These are phyloP conservation scores for Turnera subulata DNA, from an alignment of 345 rosid species.

Conservation along the genomic window DNA sequence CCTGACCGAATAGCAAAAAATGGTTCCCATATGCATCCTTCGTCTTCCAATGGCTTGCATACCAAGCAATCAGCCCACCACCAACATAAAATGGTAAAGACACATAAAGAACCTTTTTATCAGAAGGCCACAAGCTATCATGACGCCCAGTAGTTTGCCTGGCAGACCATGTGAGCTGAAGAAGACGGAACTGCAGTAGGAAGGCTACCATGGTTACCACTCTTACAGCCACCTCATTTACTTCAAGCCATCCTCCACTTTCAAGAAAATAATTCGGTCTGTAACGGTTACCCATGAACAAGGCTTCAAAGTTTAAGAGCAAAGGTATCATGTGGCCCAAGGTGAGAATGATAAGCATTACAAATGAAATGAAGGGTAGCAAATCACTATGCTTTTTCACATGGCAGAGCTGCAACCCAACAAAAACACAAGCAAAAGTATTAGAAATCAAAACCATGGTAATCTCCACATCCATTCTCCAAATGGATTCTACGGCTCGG, in stretches of 20 bases:
- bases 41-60: constrained; percentile 36
- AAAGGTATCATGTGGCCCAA: constrained; percentile 80
- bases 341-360: constrained; percentile 60
- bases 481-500: constrained; percentile 70
- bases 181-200: constrained; percentile 72
- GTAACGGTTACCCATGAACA: constrained; percentile 38
- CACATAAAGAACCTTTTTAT: constrained; percentile 52
- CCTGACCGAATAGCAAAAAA: constrained; percentile 15
- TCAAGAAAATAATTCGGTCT: constrained; percentile 56
- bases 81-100: constrained; percentile 56
- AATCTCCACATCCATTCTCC: constrained; percentile 92
- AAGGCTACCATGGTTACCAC: constrained; percentile 79
- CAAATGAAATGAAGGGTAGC: constrained; percentile 62
- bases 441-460: constrained; percentile 67
- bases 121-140: constrained; percentile 49
- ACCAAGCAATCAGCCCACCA: constrained; percentile 67
- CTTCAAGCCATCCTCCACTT: constrained; percentile 79
- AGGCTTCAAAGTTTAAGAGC: constrained; percentile 70
- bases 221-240: constrained; percentile 74
- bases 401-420: constrained; percentile 70
- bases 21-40: constrained; percentile 20
- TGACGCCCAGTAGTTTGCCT: constrained; percentile 38
- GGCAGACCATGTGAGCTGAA: constrained; percentile 71
- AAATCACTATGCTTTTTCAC: constrained; percentile 65
- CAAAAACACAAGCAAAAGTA: constrained; percentile 62